phyloP scores from a whole-genome alignment of 2,329 filamentous ascomycete species.

The Sphaerostilbella broomeana region DNA sequence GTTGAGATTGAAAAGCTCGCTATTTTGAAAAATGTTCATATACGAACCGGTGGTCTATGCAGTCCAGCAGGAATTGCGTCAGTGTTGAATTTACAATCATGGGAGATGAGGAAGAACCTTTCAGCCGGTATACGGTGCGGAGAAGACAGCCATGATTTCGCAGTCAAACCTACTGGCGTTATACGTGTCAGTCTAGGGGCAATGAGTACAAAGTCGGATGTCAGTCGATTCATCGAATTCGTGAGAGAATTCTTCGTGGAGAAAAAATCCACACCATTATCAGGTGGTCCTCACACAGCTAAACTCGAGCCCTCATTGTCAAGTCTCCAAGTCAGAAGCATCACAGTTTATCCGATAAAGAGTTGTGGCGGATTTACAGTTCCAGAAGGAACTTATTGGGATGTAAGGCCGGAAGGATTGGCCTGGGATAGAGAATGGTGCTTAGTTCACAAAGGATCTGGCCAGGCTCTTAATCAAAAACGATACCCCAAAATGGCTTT shows the following conservation, averaged over 20 bases:
- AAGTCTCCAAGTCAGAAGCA: constrained; percentile 46
- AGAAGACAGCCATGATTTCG: constrained; percentile 71
- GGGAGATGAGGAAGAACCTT: constrained; percentile 81
- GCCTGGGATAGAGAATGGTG: constrained; percentile 98
- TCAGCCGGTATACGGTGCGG: constrained; percentile 81
- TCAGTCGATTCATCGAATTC: constrained; percentile 65
- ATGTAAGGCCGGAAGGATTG: constrained; percentile 72
- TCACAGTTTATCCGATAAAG: constrained; percentile 86
- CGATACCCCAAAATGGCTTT: constrained; percentile 81
- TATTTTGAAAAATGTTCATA: constrained; percentile 68
- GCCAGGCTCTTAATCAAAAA: constrained; percentile 82
- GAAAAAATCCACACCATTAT: neutral
- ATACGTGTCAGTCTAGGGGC: constrained; percentile 81
- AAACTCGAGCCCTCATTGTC: neutral
- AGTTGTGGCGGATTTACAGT: constrained; percentile 78
- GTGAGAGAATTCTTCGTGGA: constrained; percentile 59
- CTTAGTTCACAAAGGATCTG: constrained; percentile 78
- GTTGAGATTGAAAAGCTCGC: constrained; percentile 84
- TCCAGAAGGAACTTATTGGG: constrained; percentile 60
- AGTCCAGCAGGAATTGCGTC: constrained; percentile 82
- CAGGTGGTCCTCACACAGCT: no score
- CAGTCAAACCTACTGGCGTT: constrained; percentile 80
- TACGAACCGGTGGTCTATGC: constrained; percentile 84
- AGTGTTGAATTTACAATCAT: constrained; percentile 64
- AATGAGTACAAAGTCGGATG: constrained; percentile 75